These are phyloP conservation scores for Yamadazyma jaroonii DNA, from an alignment of 1,139 yeast genomes.

Conservation along the genomic window DNA sequence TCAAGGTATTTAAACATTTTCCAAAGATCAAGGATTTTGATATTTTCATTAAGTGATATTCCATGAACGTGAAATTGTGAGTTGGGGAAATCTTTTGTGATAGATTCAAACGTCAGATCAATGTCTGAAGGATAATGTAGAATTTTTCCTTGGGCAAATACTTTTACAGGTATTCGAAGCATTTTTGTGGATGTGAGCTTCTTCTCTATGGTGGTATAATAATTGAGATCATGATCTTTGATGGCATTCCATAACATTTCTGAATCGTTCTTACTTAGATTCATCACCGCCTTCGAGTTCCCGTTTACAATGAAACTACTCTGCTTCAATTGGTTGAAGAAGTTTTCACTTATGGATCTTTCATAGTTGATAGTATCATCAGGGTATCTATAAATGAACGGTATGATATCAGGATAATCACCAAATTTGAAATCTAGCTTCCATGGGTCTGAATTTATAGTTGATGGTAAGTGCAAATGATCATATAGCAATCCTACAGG, in stretches of 20 bases:
- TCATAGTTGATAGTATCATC: conserved; percentile 21
- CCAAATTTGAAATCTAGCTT: conserved; percentile 40
- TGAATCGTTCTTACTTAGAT: conserved; percentile 61
- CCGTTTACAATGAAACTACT: conserved; percentile 73
- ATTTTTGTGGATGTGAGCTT: conserved; percentile 37
- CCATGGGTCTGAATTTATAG: conserved; percentile 36
- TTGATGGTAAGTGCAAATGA: conserved; percentile 25
- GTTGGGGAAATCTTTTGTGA: conserved; percentile 15
- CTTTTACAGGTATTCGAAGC: conserved; percentile 55
- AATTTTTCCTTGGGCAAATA: conserved; percentile 36
- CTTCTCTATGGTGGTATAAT: conserved; percentile 19
- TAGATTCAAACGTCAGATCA: conserved; percentile 33
- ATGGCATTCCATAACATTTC: conserved; percentile 56
- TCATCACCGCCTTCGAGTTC: conserved; percentile 71
- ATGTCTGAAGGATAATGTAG: conserved; percentile 46
- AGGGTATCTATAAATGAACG: conserved; percentile 26
- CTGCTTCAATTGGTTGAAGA: conserved; percentile 80
- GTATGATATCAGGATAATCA: conserved; percentile 55
- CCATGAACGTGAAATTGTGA: conserved; percentile 57
- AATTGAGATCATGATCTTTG: conserved; percentile 26
- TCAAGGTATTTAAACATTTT: conserved; percentile 59
- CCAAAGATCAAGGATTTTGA: conserved; percentile 54
- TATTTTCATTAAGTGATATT: conserved; percentile 31
- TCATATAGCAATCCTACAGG: conserved; percentile 78
- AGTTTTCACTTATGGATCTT: conserved; percentile 42